Base-by-base conservation (phyloP, 768 basidiomycete genomes). In the Nidularia sp. region DNA sequence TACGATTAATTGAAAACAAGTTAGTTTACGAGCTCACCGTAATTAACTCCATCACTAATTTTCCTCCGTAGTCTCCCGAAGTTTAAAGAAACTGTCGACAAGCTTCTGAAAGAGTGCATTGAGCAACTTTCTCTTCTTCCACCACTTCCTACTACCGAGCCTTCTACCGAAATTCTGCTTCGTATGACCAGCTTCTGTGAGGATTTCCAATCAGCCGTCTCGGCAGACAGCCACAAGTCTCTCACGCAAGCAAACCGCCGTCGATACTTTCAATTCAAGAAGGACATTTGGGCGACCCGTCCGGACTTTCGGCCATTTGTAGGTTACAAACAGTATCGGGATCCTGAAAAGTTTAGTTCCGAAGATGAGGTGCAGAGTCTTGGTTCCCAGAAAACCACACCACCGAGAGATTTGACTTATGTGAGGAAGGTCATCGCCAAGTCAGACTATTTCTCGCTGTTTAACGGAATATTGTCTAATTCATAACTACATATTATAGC, bases 1-100 rank as follows among this genome's bases (percentile, higher is more conserved):
- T 83, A 8, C 49, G 63, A 0, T 69, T 78, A n/a, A 84, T 87
- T 42, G 75, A 77, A 34, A 63, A 57, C 25, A 75, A 74, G 86
- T 87, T 55, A 44, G 68, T 13, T 2, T 22, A 15, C 3, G 8
- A 34, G 31, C 39, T 13, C 25, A 5, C 32, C 18, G 3, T 43
- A 1, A 8, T 15, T 4, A 34, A 25, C 5, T 45, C 10, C 18
- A 12, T 49, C 48, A 1, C 45, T 2, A 39, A 56, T 34, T 8
- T 47, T 22, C 15, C 50, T 53, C 34, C 29, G 4, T 51, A 86
- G 84, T 39, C 65, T 86, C 9, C 83, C 82, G 2, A 55, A 59
- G 13, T 68, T 86, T 5, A 68, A 56, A 25, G 47, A 57, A 1
- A 62, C 73, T n/a, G 70, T 82, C 2, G 66, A 72, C 2, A 57